Conservation (phyloP, 2,329 filamentous ascomycete genomes). For the Mycosphaerella sp. region DNA sequence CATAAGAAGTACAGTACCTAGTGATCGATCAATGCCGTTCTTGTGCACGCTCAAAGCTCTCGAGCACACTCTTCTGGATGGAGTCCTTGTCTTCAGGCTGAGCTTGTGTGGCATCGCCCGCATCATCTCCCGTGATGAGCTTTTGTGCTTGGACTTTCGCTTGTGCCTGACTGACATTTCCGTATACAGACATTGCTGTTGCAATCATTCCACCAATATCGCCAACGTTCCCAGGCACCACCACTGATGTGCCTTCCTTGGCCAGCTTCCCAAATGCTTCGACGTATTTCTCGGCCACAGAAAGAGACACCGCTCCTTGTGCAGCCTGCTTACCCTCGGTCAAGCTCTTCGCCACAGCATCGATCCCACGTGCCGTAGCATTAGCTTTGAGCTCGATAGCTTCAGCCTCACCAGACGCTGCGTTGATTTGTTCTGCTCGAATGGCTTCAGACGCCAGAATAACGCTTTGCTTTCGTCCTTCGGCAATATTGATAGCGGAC, state of each 20-base stretch:
- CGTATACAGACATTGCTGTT: conserved; percentile 89
- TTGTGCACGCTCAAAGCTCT: conserved; percentile 36
- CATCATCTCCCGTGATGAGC: conserved; percentile 17
- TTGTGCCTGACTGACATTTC: conserved; percentile 81
- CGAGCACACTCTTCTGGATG: conserved; percentile 36
- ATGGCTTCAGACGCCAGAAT: conserved; percentile 93
- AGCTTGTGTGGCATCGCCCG: conserved; percentile 4
- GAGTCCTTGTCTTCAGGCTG: conserved; percentile 24
- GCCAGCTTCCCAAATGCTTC: conserved; percentile 89
- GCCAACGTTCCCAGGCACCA: conserved; percentile 93
- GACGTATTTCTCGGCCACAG: conserved; percentile 95
- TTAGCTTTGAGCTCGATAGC: conserved; percentile 80
- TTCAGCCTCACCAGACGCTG: conserved; percentile 85
- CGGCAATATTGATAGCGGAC: conserved; percentile 96
- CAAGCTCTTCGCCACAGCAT: conserved; percentile 61
- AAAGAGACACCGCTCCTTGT: conserved; percentile 76
- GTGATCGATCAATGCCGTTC: conserved; percentile 29
- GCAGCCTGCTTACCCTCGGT: conserved; percentile 67
- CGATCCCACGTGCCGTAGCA: conserved; percentile 83
- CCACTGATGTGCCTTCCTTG: conserved; percentile 89
- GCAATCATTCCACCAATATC: conserved; percentile 97
- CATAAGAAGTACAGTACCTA: neutral
- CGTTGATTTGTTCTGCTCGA: conserved; percentile 86
- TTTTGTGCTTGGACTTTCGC: conserved; percentile 58
- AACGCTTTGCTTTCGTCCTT: conserved; percentile 93